Percentiles rank a stretch among this genome's conserved stretches.
These are phyloP conservation scores for Eleusine indica DNA, from an alignment of 176 grass and related monocot species.

Conservation along the genomic window DNA sequence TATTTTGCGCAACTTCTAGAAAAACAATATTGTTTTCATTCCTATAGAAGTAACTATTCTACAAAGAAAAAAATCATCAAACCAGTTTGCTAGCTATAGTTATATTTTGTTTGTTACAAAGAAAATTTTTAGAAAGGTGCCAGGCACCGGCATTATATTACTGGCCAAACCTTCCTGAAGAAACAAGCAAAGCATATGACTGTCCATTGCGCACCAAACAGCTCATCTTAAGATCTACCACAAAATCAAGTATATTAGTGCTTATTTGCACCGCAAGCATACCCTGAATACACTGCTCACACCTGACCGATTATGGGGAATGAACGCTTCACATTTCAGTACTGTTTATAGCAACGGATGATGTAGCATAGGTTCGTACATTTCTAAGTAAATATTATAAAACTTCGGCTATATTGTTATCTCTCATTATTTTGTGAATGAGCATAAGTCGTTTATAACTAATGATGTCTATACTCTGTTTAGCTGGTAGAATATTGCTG, in stretches of 20 bases:
- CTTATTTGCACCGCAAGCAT: background rate
- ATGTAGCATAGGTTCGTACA: background rate
- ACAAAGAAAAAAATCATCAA: no score
- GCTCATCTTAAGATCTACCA: no score
- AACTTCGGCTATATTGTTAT: background rate
- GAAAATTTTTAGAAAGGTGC: no score
- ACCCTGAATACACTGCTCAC: background rate
- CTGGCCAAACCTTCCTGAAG: background rate
- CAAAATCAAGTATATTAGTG: background rate
- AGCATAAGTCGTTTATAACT: background rate
- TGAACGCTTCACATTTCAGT: no score
- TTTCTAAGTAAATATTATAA: background rate
- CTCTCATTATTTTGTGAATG: background rate
- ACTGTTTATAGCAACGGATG: background rate
- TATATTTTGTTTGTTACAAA: no score
- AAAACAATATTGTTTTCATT: no score
- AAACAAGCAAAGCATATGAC: background rate
- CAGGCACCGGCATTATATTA: background rate
- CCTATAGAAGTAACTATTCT: no score
- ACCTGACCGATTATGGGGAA: no score
- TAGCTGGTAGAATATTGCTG: slow-evolving; percentile 1
- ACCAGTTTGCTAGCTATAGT: no score
- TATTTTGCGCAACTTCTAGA: no score
- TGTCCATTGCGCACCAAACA: background rate
- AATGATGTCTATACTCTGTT: background rate